Percentiles rank a stretch among this genome's conserved stretches.
Evolutionary conservation across 1,284 basidiomycete genomes (phyloP).

Genomic region (Chiua sp.): DNA sequence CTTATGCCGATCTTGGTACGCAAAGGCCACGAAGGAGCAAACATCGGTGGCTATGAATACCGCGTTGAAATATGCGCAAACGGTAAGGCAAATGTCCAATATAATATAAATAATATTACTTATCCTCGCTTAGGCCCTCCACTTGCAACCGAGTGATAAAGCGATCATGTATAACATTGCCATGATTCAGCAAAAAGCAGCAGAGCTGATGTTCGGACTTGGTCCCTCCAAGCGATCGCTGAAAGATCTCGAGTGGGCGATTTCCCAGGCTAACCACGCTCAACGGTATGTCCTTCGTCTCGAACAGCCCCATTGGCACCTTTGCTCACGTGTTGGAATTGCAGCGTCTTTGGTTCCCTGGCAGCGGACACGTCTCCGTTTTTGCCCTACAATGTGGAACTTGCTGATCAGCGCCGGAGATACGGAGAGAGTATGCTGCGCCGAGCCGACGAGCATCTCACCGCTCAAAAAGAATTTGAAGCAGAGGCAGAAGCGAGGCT

Average conservation of each 20-base stretch:
- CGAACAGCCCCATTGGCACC: background rate
- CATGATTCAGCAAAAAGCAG: constrained; percentile 95
- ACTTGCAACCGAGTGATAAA: constrained; percentile 85
- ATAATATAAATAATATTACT: background rate
- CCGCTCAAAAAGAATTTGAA: constrained; percentile 78
- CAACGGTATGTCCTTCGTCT: constrained; percentile 66
- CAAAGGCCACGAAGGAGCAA: constrained; percentile 89
- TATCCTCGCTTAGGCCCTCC: constrained; percentile 63
- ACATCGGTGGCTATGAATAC: constrained; percentile 80
- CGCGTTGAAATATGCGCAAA: constrained; percentile 81
- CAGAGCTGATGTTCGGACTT: constrained; percentile 83
- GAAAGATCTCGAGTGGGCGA: constrained; percentile 77
- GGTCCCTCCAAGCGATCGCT: constrained; percentile 78
- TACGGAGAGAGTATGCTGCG: constrained; percentile 88
- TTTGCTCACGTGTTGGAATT: background rate
- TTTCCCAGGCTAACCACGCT: constrained; percentile 86
- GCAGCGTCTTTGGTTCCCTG: constrained; percentile 82
- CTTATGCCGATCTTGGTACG: constrained; percentile 89
- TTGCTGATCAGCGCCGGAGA: constrained; percentile 87
- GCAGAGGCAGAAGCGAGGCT: constrained; percentile 73
- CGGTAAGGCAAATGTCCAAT: constrained; percentile 24
- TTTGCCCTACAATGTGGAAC: constrained; percentile 85
- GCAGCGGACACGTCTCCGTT: constrained; percentile 71
- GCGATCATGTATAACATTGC: constrained; percentile 93
- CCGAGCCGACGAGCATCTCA: constrained; percentile 79